Conservation (phyloP, 331 rosid genomes). For the Acacia pycnantha region DNA sequence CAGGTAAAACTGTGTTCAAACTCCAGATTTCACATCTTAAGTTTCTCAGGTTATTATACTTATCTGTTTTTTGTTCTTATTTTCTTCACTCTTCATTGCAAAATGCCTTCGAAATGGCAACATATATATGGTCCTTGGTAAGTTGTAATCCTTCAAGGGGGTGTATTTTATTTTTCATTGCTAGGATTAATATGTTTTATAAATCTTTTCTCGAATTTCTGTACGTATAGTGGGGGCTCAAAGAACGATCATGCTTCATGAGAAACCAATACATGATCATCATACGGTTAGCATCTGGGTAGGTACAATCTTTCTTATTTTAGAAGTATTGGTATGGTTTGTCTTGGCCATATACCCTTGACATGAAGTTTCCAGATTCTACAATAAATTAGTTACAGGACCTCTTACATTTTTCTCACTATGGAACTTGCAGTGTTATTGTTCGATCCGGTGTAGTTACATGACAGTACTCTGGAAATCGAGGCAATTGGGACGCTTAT, state of each 20-base stretch:
- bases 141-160: slow-evolving; percentile 25
- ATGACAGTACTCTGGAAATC: slow-evolving; percentile 90
- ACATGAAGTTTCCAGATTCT: slow-evolving; percentile 19
- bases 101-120: slow-evolving; percentile 98
- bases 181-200: background rate
- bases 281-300: slow-evolving; percentile 81
- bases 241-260: slow-evolving; percentile 77
- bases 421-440: slow-evolving; percentile 57
- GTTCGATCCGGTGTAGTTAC: slow-evolving; percentile 98
- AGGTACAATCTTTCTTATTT: slow-evolving; percentile 16
- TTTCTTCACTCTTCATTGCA: slow-evolving; percentile 40
- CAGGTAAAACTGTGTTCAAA: slow-evolving; percentile 51
- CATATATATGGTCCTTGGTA: slow-evolving; percentile 93
- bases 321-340: background rate
- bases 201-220: slow-evolving; percentile 17
- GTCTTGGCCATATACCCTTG: background rate
- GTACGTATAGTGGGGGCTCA: slow-evolving; percentile 72
- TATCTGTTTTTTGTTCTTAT: slow-evolving; percentile 16
- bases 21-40: background rate
- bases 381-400: slow-evolving; percentile 7
- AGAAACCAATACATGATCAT: slow-evolving; percentile 74
- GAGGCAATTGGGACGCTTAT: too few species aligned
- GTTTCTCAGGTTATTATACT: background rate
- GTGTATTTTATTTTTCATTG: background rate
- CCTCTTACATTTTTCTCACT: slow-evolving; percentile 20